Base-by-base conservation (phyloP, 257 asterid species). In the Nyctanthes arbortristis region DNA sequence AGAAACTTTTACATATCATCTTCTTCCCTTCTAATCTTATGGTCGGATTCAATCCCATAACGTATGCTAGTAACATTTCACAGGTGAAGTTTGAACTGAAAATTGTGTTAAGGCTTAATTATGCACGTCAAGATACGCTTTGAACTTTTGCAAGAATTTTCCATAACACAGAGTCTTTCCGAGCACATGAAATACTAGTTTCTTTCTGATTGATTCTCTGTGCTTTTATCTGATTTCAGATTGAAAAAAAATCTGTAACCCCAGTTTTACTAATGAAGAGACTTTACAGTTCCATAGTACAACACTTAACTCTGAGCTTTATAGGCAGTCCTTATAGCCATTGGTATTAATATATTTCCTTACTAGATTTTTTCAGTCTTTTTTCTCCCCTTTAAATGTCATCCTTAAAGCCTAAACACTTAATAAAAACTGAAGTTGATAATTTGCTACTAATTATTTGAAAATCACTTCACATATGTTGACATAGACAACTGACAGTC, bases 401-500 rank as follows among this genome's bases (percentile, higher is more conserved):
- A 34, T 37, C 12, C 56, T 35, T 31, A 29, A 49, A 24, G 8
- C 30, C 33, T 49, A 62, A 28, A 30, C 24, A 49, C 14, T 30
- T 62, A 28, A 54, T 61, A 24, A 62, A 36, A 71, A 66, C 49
- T 14, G 57, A 33, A 3, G 31, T 61, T 72, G 16, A 60, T 64
- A 55, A 58, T 64, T 63, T 27, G 24, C 36, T 30, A 20, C 29
- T 5, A 2, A 5, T 36, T 59, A 58, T 66, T 55, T 34, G 55
- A 55, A n/a, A 52, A 20, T 52, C 27, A 65, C 4, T 1, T 40
- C 37, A 22, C 30, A 65, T 59, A 60, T 52, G 29, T 65, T 57
- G 60, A 18, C 37, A n/a, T 58, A 25, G 61, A 67, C 34, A 40
- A 65, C 52, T 60, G 67, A 52, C 49, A 57, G 35, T 69, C 52